A percentile compares a stretch with the other conserved stretches of the same genome.
phyloP scores from a whole-genome alignment of 1,284 basidiomycete genomes.

The Pseudozyma sp. region DNA sequence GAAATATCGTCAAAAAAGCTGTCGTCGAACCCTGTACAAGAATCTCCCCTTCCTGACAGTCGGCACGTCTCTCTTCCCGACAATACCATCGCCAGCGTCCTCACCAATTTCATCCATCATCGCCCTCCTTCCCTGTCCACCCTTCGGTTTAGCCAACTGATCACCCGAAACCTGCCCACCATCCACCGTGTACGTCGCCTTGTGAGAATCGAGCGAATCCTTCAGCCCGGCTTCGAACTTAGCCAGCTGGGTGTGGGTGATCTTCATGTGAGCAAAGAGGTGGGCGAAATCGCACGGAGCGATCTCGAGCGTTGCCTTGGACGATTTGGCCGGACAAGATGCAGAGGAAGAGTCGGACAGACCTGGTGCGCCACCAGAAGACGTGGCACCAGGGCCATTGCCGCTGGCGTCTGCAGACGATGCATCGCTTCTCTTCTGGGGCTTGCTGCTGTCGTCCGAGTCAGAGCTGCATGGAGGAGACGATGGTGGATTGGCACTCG shows the following conservation, averaged over 20 bases:
- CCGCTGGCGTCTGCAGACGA: too few relatives aligned
- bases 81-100: neutral
- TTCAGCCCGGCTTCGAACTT: conserved; percentile 23
- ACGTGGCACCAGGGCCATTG: neutral
- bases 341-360: neutral
- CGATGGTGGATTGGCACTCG: neutral
- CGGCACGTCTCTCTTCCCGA: neutral
- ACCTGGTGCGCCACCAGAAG: neutral
- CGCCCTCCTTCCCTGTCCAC: conserved; percentile 11
- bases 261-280: conserved; percentile 22
- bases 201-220: conserved; percentile 3
- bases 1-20: neutral
- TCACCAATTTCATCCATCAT: neutral
- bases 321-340: conserved; percentile 11
- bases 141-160: conserved; percentile 8
- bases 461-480: neutral
- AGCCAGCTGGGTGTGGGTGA: conserved; percentile 28
- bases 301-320: conserved; percentile 18
- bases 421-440: too few relatives aligned
- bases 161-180: conserved; percentile 12
- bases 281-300: conserved; percentile 26
- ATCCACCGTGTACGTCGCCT: conserved; percentile 22
- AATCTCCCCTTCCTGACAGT: conserved; percentile 1
- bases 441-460: neutral
- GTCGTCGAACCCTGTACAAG: conserved; percentile 17